Evolutionary conservation across 305 asterid species (phyloP), one percentile per base, ranked within the genome.

Genomic region (Plantago lanceolata): DNA sequence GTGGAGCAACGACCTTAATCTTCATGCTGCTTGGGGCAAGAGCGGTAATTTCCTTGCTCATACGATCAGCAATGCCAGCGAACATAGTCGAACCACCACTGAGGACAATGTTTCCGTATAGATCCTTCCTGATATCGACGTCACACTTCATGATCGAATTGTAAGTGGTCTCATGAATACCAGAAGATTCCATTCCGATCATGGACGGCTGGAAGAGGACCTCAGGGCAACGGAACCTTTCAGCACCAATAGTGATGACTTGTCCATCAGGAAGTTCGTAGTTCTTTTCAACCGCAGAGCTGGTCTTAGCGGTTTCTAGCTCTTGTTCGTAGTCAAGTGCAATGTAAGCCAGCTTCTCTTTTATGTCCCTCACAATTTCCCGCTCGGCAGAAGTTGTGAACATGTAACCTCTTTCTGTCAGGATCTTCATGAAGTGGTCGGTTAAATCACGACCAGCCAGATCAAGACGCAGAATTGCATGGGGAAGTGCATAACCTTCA

Each of bases 221-320:
- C 74, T 87, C 96, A 26, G 96, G 96, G 71, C 94, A 85, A 24
- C 93, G 79, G 85, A 87, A 87, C 16, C 85, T 64, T 69, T 85
- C 93, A 0, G 85, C 86, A 15, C 93, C 93, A 28, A 88, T 85
- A 24, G 28, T 24, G 28, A 85, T 88, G 61, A 86, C 88, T 78
- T 86, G 95, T 43, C 95, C 95, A 57, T 86, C 95, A 40, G 95
- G 95, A 43, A 88, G 81, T 66, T 88, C 94, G n/a, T 88, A 88
- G 83, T 78, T 80, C 76, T 85, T 85, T 75, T 83, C 96, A 44
- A 85, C 87, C 21, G 89, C 49, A 48, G 94, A 85, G 79, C 94
- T 81, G 1, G 88, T 85, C 68, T 87, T 85, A 20, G 94, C 59
- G 18, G 86, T 83, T 61, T 88, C 96, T 6, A 85, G 79, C 74